Base-by-base conservation (phyloP, 1,284 basidiomycete species). In the Heterobasidion annosum region DNA sequence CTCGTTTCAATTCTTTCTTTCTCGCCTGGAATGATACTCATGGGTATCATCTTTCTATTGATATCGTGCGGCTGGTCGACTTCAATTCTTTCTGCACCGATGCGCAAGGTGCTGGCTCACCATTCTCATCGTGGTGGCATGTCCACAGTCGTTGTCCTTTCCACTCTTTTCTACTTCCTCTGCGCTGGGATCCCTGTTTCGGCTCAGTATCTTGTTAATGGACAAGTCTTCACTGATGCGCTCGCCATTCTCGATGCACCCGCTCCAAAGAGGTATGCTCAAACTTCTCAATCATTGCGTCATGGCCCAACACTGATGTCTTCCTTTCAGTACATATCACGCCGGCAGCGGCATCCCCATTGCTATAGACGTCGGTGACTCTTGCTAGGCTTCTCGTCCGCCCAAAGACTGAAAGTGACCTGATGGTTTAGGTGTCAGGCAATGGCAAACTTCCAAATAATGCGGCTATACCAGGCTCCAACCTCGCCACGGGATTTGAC, bases 191-290 rank as follows among this genome's bases (percentile, higher is more conserved):
- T 49, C 34, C 33, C 56, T 50, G 64, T 57, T 51, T 44, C 47
- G 18, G 67, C 65, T 16, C 69, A 71, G 50, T 59, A 56, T 35
- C 52, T 67, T 2, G 58, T 62, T 45, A 69, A 68, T 59, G 76
- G 74, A 1, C 76, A 76, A 60, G 65, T 66, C 18, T 74, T 72
- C 61, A 77, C 76, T 6, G 66, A 72, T 53, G 77, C 73, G 4
- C 68, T 81, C n/a, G 68, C 77, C 9, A 75, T 78, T 52, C 68
- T 78, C 40, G 71, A 79, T 62, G 67, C 73, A 2, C 78, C 77
- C 5, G 63, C 65, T 54, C 66, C 71, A 18, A 67, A 70, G 47
- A 73, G 71, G 77, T 78, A 55, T 56, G 73, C 57, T 5, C n/a
- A 19, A 32, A n/a, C 15, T 19, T 16, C n/a, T 32, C 35, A 32